These are phyloP conservation scores for Guadua angustifolia DNA, from an alignment of 176 grass and related monocot species.

Conservation along the genomic window DNA sequence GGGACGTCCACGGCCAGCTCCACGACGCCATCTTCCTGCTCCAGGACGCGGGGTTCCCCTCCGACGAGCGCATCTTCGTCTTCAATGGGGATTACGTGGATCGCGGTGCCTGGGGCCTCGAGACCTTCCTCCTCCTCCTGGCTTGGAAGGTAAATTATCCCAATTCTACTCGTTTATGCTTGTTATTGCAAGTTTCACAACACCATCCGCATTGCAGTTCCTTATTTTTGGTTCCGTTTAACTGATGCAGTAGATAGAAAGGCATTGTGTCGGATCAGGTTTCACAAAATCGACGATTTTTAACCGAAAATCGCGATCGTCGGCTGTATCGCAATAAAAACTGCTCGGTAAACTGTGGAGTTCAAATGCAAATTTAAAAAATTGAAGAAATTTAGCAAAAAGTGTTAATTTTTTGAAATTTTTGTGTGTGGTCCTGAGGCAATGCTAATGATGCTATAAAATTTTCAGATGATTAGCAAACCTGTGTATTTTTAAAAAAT, in stretches of 20 bases:
- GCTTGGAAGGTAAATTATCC: constrained; percentile 80
- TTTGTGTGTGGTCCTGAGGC: too few relatives aligned
- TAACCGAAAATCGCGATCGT: too few relatives aligned
- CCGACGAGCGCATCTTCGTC: constrained; percentile 79
- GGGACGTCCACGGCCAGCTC: constrained; percentile 96
- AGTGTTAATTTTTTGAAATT: too few relatives aligned
- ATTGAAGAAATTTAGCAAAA: too few relatives aligned
- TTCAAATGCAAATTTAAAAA: too few relatives aligned
- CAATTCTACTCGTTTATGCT: constrained; percentile 6
- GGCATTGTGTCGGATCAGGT: neutral
- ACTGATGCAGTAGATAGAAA: neutral
- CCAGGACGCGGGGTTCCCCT: constrained; percentile 79
- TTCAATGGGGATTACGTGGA: constrained; percentile 98
- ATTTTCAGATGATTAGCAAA: too few relatives aligned
- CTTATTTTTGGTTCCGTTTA: neutral
- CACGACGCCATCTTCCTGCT: constrained; percentile 95
- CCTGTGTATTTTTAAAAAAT: too few relatives aligned
- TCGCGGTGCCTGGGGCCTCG: constrained; percentile 91
- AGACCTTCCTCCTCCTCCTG: constrained; percentile 83
- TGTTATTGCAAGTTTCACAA: neutral
- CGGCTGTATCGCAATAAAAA: too few relatives aligned
- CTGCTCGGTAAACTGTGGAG: too few relatives aligned
- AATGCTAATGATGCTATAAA: too few relatives aligned
- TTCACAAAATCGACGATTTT: too few relatives aligned
- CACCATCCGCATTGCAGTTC: neutral